Evolutionary conservation across 192 early-diverging fungal species (phyloP), one percentile per base, ranked within the genome.

Genomic region (Coemansia sp.): DNA sequence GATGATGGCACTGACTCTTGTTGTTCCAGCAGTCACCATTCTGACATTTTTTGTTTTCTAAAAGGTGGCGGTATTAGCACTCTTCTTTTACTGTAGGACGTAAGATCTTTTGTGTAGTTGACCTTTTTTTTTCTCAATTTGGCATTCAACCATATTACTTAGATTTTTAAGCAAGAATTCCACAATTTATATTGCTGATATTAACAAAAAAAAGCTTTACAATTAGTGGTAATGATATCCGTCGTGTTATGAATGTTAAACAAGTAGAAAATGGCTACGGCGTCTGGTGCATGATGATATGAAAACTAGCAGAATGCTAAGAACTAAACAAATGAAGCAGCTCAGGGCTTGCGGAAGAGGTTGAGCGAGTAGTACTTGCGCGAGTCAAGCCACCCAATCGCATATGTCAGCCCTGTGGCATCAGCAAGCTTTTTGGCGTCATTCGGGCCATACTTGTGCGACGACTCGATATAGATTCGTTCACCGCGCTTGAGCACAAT

Each of bases 381-480:
- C 12, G 74, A 21, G 59, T 89, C 87, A 9, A 69, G 68, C 88
- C 89, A 93, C 47, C 73, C 67, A 7, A 83, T 76, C 12, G 77
- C 56, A 47, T 85, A 67, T 12, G 60, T 59, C 38, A 92, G 75
- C 3, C 84, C 82, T 19, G 79, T 68, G 10, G 72, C 44, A 23
- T 78, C 61, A 16, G 90, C 75, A 9, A 94, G 78, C 7, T 70
- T 52, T 5, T 74, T 63, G 3, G 87, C 82, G 58, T 93, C 93
- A 4, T 50, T 64, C 2, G 63, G 45, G 16, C 84, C 84, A 68
- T 91, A 96, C 84, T 98, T 98, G 87, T 93, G 90, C 2, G 91
- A 90, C 64, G 92, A 92, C 75, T 96, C 96, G 49, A 98, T 77
- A 71, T 93, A 91, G 65, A 98, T 92, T 12, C 92, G 76, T 70